Percentiles rank a stretch among this genome's conserved stretches.
Evolutionary conservation across 2,329 filamentous ascomycete genomes (phyloP).

Genomic region (Cryphonectria radicalis): DNA sequence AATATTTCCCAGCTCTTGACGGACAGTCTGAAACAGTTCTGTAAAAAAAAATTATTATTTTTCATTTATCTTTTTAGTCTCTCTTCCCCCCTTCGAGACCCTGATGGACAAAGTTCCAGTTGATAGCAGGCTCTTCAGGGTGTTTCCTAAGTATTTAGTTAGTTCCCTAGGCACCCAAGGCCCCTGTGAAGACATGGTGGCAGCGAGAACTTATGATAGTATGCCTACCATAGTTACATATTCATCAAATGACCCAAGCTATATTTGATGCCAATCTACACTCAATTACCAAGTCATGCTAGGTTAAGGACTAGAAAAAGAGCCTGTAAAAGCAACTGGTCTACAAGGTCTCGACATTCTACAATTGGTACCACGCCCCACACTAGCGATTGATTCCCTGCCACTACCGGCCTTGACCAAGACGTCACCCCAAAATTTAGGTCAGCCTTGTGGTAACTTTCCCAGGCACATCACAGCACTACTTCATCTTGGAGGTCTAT

Average conservation of each 20-base stretch:
- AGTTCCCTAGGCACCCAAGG: not conserved
- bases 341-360: not conserved
- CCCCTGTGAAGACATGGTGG: not conserved
- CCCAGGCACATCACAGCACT: not conserved
- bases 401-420: slow-evolving; percentile 1
- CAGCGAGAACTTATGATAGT: not conserved
- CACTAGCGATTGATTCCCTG: not conserved
- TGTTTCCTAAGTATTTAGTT: too few relatives aligned
- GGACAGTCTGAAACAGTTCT: not conserved
- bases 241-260: not conserved
- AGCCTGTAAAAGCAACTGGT: not conserved
- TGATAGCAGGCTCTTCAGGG: not conserved
- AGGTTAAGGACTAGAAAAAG: not conserved
- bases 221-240: not conserved
- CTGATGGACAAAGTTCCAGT: not conserved
- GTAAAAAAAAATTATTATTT: not conserved
- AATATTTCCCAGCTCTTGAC: not conserved
- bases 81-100: too few relatives aligned
- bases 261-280: not conserved
- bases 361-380: not conserved
- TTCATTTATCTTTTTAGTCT: not conserved
- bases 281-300: not conserved
- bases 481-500: not conserved
- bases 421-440: slow-evolving; percentile 17
- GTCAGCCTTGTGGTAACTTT: not conserved